Conservation (phyloP, 106 monocot species). For the Apostasia ramifera region DNA sequence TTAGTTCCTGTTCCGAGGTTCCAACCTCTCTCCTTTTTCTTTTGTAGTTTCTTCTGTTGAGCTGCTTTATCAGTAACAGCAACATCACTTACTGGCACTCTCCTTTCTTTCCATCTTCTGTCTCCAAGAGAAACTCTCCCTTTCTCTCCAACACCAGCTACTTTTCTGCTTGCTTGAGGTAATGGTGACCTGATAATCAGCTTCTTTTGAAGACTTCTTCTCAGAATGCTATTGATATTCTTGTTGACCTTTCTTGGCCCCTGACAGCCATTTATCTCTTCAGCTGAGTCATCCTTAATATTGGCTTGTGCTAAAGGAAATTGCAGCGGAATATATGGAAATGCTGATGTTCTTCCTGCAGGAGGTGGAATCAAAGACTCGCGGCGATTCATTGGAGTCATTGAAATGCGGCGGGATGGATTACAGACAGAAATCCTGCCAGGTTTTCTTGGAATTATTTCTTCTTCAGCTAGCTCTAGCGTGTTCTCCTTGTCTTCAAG, state of each 20-base stretch:
- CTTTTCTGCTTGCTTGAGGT: slow-evolving; percentile 36
- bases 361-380: slow-evolving; percentile 54
- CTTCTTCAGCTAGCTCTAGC: slow-evolving; percentile 30
- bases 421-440: slow-evolving; percentile 31
- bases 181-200: slow-evolving; percentile 44
- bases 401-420: slow-evolving; percentile 5
- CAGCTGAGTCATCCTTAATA: slow-evolving; percentile 1
- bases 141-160: slow-evolving; percentile 16
- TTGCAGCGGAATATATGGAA: slow-evolving; percentile 5
- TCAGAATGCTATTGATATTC: slow-evolving; percentile 41
- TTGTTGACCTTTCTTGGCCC: slow-evolving; percentile 22
- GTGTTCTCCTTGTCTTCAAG: slow-evolving; percentile 69
- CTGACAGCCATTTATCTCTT: slow-evolving; percentile 4
- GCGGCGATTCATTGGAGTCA: slow-evolving; percentile 24
- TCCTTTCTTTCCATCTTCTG: slow-evolving; percentile 23
- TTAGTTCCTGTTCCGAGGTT: slow-evolving; percentile 22
- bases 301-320: not conserved
- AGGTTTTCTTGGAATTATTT: slow-evolving; percentile 12
- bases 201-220: slow-evolving; percentile 80
- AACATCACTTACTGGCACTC: slow-evolving; percentile 13
- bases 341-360: slow-evolving; percentile 2
- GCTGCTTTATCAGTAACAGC: not conserved
- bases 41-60: slow-evolving; percentile 20
- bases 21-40: slow-evolving; percentile 66
- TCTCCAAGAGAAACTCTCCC: slow-evolving; percentile 18